Evolutionary conservation across 1,284 basidiomycete genomes (phyloP), one percentile per base, ranked within the genome.

Genomic region (Amylostereum chailletii): DNA sequence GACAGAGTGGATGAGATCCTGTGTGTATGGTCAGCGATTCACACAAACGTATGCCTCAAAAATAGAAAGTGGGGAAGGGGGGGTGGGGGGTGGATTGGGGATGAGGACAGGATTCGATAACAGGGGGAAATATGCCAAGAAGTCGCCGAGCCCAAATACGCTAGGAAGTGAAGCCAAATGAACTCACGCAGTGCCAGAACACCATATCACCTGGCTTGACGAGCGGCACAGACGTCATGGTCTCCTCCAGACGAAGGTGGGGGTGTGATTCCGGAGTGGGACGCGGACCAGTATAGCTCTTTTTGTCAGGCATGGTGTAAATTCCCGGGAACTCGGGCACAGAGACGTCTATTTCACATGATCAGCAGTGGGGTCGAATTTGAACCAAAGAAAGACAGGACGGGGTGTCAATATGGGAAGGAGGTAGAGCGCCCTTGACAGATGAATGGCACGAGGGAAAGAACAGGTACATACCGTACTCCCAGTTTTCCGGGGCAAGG

Each of bases 141-240:
- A 19, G 19, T 19, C 19, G 19, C 19, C 19, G 19, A 19, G 19
- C 19, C 19, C 19, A 19, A 19, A 19, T 19, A 19, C 19, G 19
- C 19, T 19, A 19, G 19, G 19, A 19, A 19, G 19, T 19, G 19
- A 19, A 19, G 19, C 19, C 19, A 19, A 30, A 31, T 26, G 29
- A 2, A 52, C 69, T 45, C 50, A 74, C 78, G 58, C 83, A 87
- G 62, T 92, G 90, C 90, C 90, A 93, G 69, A 90, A 90, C 1
- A 90, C 88, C 62, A 84, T 81, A 60, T 93, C 90, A 2, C 90
- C 91, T 0, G 90, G 89, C 37, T 72, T 69, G 6, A 91, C 87
- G 51, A 72, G 74, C 0, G 87, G 86, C 6, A 87, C 71, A 2
- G 86, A 82, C 2, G 81, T 77, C 86, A 93, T 91, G 1, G 81